These are phyloP conservation scores for Ilyonectria mors-panacis DNA, from an alignment of 2,329 filamentous ascomycete species.

Conservation along the genomic window DNA sequence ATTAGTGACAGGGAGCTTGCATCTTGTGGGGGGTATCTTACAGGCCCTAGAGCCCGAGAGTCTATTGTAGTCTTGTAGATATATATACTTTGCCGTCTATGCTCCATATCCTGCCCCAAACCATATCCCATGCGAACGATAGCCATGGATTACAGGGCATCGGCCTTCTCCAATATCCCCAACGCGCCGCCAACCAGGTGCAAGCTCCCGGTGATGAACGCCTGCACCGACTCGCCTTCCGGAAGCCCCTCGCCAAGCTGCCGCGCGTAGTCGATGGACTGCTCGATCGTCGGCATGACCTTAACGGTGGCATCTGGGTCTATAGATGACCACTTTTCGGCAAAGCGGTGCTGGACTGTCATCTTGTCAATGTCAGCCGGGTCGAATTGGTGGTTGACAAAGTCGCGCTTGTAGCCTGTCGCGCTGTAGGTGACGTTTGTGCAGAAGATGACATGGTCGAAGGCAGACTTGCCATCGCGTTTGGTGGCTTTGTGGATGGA, in stretches of 20 bases:
- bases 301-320: conserved; percentile 63
- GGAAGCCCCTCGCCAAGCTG: conserved; percentile 49
- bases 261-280: conserved; percentile 66
- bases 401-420: conserved; percentile 69
- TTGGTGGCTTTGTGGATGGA: conserved; percentile 58
- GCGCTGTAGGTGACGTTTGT: conserved; percentile 76
- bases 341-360: conserved; percentile 67
- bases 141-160: conserved; percentile 55
- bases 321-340: conserved; percentile 64
- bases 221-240: conserved; percentile 58
- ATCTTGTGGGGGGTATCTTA: conserved; percentile 85
- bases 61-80: conserved; percentile 48
- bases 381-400: conserved; percentile 69
- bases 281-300: conserved; percentile 68
- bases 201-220: conserved; percentile 73
- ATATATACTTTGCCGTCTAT: conserved; percentile 22
- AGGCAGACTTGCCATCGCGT: conserved; percentile 56
- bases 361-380: conserved; percentile 66
- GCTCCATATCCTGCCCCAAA: conserved; percentile 6
- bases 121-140: conserved; percentile 2
- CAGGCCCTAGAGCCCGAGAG: conserved; percentile 74
- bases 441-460: conserved; percentile 86
- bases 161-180: conserved; percentile 63
- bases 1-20: conserved; percentile 86
- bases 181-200: conserved; percentile 73